Evolutionary conservation across 441 rosid species (phyloP).

Genomic region (Theobroma grandiflorum): DNA sequence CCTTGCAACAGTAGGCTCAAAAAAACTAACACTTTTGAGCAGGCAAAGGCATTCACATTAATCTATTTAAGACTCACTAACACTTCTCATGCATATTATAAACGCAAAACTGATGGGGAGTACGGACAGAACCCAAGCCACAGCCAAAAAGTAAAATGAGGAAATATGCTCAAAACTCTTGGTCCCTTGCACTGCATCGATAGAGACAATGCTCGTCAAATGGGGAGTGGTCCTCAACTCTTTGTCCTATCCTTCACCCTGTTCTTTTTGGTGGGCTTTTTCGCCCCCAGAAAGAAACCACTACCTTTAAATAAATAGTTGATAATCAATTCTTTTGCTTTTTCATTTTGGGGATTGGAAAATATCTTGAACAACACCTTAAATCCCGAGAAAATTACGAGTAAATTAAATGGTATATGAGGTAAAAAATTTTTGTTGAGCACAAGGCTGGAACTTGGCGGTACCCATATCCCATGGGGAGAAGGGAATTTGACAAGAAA

Average conservation of each 20-base stretch:
- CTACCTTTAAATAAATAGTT: not conserved
- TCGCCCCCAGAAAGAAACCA: not conserved
- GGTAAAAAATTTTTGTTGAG: not conserved
- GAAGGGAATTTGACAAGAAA: constrained; percentile 3
- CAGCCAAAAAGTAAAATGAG: constrained; percentile 1
- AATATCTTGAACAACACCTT: not conserved
- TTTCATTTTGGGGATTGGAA: not conserved
- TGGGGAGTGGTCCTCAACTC: not conserved
- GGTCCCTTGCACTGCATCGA: not conserved
- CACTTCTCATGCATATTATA: not conserved
- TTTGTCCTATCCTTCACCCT: not conserved
- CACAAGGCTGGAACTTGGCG: constrained; percentile 25
- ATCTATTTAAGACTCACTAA: too few relatives aligned
- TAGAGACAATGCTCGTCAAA: constrained; percentile 8
- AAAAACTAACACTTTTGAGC: too few relatives aligned
- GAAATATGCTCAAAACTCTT: not conserved
- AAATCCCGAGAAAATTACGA: not conserved
- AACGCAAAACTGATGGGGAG: not conserved
- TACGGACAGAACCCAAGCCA: not conserved
- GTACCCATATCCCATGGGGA: constrained; percentile 12
- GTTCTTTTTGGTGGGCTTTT: not conserved
- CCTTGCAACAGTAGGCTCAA: too few relatives aligned
- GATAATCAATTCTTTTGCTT: not conserved
- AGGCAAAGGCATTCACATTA: too few relatives aligned
- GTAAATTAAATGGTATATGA: too few relatives aligned